Evolutionary conservation across 441 rosid genomes (phyloP), one percentile per base, ranked within the genome.

Genomic region (Populus hybrid): DNA sequence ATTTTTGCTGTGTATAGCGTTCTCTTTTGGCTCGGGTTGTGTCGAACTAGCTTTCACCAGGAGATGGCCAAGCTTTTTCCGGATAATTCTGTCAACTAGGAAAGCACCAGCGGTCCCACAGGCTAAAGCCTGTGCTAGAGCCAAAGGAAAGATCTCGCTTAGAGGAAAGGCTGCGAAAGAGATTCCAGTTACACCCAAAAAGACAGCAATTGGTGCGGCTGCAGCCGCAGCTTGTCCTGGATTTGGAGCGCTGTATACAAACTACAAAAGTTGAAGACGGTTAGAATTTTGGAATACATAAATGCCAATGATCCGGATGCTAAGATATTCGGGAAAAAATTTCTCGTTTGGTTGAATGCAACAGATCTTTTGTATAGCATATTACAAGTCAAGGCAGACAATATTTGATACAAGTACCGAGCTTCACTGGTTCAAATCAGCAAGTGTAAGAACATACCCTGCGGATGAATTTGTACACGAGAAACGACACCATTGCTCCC

Each of bases 211-310:
- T 0, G 99, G 99, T 64, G 99, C 99, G 0, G 98, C 98, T 0
- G 99, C 84, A 1, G 99, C 99, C 0, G 98, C 99, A 0, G 99
- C 98, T 89, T 88, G 95, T 69, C 99, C 99, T 2, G 98, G 99
- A 87, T 97, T 94, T 74, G 87, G 90, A 84, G 99, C 99, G 82
- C 98, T 92, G 89, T 97, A 97, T 63, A 97, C 99, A 88, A 94
- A 97, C 99, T 97, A 84, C 83, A 82, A 74, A 76, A 23, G 78
- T 33, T 72, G 77, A 65, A 72, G 28, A 78, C 45, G 31, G 77
- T 73, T 45, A 80, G 71, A 75, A 76, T 42, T 40, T 8, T 29
- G 14, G 59, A 65, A 1, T 33, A n/a, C 5, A 24, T 26, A 26
- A n/a, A 65, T 26, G 16, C 71, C 68, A 40, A 29, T 10, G 64